phyloP scores from a whole-genome alignment of 176 grass and related monocot genomes.

The Aegilops bicornis region DNA sequence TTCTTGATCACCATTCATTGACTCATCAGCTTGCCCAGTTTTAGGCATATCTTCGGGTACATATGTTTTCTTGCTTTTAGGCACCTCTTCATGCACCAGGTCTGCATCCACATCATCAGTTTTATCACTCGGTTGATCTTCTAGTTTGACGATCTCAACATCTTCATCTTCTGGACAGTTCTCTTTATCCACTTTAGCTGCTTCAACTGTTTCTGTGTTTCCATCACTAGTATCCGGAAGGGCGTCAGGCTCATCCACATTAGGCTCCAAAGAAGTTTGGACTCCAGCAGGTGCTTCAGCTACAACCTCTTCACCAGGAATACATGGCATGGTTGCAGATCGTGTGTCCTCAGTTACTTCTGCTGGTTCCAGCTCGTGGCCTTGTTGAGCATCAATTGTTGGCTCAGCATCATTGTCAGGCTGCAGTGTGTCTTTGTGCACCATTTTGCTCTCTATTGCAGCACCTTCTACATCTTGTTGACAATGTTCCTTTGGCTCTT shows the following conservation, averaged over 20 bases:
- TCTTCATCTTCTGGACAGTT: constrained; percentile 17
- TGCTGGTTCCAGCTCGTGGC: constrained; percentile 31
- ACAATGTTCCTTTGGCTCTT: constrained; percentile 12
- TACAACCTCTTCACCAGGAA: constrained; percentile 12
- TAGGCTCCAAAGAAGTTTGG: constrained; percentile 10
- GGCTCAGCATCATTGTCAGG: constrained; percentile 22
- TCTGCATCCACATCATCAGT: not conserved
- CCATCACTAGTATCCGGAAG: constrained; percentile 23
- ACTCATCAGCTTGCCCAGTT: not conserved
- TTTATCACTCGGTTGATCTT: constrained; percentile 34
- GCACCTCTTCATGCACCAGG: constrained; percentile 22
- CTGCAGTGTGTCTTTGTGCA: constrained; percentile 21
- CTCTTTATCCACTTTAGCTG: constrained; percentile 15
- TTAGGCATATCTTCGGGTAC: constrained; percentile 21
- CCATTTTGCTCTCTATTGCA: not conserved
- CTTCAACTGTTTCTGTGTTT: constrained; percentile 8
- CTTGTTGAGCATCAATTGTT: not conserved
- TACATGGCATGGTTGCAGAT: constrained; percentile 1
- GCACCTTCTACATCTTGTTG: constrained; percentile 19
- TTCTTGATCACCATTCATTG: constrained; percentile 18
- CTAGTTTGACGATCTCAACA: not conserved
- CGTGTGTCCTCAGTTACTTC: constrained; percentile 23
- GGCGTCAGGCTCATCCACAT: not conserved
- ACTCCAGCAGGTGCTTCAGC: constrained; percentile 1
- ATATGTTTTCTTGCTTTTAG: constrained; percentile 15